Percentiles rank a stretch among this genome's conserved stretches.
phyloP scores from a whole-genome alignment of 305 asterid genomes.

The Fraxinus dipetala region DNA sequence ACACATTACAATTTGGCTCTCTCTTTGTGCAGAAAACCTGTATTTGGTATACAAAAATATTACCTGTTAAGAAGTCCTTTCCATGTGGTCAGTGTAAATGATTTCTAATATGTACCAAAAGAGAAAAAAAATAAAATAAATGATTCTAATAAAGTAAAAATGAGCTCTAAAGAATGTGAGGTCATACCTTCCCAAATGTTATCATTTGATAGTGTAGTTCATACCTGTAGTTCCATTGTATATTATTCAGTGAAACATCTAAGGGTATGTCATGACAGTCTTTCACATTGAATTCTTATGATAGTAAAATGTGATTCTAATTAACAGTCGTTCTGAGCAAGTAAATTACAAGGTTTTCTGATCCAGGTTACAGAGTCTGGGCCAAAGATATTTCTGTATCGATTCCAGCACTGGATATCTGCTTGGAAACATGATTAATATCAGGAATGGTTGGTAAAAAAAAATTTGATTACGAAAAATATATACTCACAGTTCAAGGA shows the following conservation, averaged over 20 bases:
- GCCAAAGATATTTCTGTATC: slow-evolving; percentile 90
- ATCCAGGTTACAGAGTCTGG: slow-evolving; percentile 87
- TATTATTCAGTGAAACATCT: slow-evolving; percentile 32
- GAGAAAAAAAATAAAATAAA: background rate
- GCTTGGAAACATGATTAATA: slow-evolving; percentile 30
- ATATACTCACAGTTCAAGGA: slow-evolving; percentile 75
- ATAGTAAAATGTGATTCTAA: slow-evolving; percentile 17
- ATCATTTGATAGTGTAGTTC: slow-evolving; percentile 98
- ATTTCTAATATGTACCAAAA: background rate
- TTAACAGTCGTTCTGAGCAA: slow-evolving; percentile 6
- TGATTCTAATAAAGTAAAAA: background rate
- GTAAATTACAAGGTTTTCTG: slow-evolving; percentile 71
- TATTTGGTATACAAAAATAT: slow-evolving; percentile 17
- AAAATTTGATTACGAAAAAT: slow-evolving; percentile 4
- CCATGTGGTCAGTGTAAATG: background rate
- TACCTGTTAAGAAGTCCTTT: slow-evolving; percentile 8
- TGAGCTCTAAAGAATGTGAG: slow-evolving; percentile 6
- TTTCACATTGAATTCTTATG: background rate
- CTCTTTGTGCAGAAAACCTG: slow-evolving; percentile 98
- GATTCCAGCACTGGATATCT: slow-evolving; percentile 86
- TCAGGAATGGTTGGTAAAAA: slow-evolving; percentile 18
- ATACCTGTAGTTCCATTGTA: slow-evolving; percentile 57
- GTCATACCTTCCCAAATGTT: slow-evolving; percentile 90
- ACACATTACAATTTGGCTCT: slow-evolving; percentile 91
- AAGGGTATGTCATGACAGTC: slow-evolving; percentile 2